Percentiles rank a stretch among this genome's conserved stretches.
Conservation (phyloP, 2,329 filamentous ascomycete genomes). For the Neocatenulostroma microsporum region DNA sequence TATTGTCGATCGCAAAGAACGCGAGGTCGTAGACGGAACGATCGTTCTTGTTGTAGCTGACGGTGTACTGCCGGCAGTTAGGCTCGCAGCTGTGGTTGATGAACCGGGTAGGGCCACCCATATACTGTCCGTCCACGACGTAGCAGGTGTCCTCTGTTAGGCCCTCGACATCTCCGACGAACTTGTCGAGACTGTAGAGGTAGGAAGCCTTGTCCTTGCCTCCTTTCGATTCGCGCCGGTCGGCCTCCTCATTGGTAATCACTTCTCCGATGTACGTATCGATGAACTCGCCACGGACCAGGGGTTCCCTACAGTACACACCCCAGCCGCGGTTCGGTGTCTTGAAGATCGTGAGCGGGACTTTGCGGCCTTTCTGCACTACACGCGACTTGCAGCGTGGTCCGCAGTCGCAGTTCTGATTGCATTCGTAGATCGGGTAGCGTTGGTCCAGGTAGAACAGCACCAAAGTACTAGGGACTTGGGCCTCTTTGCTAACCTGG, state of each 20-base stretch:
- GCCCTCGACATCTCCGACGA: slow-evolving; percentile 50
- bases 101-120: slow-evolving; percentile 70
- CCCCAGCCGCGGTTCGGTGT: slow-evolving; percentile 72
- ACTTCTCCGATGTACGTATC: slow-evolving; percentile 66
- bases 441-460: slow-evolving; percentile 38
- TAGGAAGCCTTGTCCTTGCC: slow-evolving; percentile 66
- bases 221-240: slow-evolving; percentile 52
- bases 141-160: slow-evolving; percentile 32
- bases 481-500: slow-evolving; percentile 23
- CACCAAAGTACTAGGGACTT: slow-evolving; percentile 17
- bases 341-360: slow-evolving; percentile 69
- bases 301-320: slow-evolving; percentile 55
- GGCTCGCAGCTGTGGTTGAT: slow-evolving; percentile 78
- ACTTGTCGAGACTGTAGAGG: slow-evolving; percentile 76
- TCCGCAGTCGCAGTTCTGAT: slow-evolving; percentile 60
- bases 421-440: slow-evolving; percentile 68
- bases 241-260: slow-evolving; percentile 50
- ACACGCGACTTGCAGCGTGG: slow-evolving; percentile 63
- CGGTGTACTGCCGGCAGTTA: slow-evolving; percentile 70
- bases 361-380: slow-evolving; percentile 63
- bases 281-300: slow-evolving; percentile 68
- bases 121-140: slow-evolving; percentile 60
- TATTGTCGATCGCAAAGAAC: slow-evolving; percentile 63
- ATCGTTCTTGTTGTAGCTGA: slow-evolving; percentile 69
- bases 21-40: slow-evolving; percentile 68